These are phyloP conservation scores for Pilasporangium apinafurcum DNA, from an alignment of 352 stramenopile species.

Conservation along the genomic window DNA sequence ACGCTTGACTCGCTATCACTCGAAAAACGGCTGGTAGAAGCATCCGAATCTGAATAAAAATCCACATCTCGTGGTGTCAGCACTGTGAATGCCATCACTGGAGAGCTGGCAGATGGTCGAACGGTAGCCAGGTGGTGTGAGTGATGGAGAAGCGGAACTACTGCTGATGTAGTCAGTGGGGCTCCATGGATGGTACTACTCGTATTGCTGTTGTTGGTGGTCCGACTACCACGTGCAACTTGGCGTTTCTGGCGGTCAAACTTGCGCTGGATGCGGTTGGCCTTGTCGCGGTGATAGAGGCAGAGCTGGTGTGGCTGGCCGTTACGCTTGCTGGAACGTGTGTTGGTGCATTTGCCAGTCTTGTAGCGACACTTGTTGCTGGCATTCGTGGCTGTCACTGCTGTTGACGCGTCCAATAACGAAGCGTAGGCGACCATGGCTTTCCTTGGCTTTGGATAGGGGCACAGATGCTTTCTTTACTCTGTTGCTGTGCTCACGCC, in stretches of 20 bases:
- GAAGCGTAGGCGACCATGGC: background rate
- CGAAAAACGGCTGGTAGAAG: constrained; percentile 35
- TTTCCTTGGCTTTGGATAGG: background rate
- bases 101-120: background rate
- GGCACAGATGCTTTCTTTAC: background rate
- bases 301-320: constrained; percentile 84
- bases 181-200: constrained; percentile 12
- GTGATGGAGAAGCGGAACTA: constrained; percentile 1
- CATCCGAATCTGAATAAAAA: constrained; percentile 72
- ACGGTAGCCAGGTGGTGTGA: background rate
- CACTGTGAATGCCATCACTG: constrained; percentile 12
- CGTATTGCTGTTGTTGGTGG: constrained; percentile 11
- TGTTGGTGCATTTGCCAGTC: constrained; percentile 83
- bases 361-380: constrained; percentile 65
- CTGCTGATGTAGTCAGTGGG: constrained; percentile 4
- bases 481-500: background rate
- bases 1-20: constrained; percentile 46
- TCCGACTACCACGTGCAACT: constrained; percentile 40
- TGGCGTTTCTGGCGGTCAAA: constrained; percentile 87
- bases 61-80: constrained; percentile 31
- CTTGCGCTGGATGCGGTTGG: constrained; percentile 88
- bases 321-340: constrained; percentile 79
- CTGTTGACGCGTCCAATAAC: background rate
- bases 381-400: background rate
- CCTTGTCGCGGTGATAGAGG: constrained; percentile 84